Evolutionary conservation across 352 stramenopile genomes (phyloP).

Genomic region (Globisporangium viniferum): DNA sequence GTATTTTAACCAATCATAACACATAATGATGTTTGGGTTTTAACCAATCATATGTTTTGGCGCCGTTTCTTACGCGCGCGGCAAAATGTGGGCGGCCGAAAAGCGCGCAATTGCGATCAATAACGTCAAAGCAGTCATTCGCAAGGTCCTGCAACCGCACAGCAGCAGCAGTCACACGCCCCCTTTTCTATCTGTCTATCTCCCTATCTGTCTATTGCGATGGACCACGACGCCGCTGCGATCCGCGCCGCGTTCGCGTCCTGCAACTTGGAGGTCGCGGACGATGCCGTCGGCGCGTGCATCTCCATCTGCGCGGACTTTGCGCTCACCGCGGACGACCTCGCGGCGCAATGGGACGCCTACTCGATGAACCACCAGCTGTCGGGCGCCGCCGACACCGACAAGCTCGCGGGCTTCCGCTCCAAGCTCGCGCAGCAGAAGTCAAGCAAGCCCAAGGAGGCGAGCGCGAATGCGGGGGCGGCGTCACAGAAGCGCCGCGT

Average conservation of each 20-base stretch:
- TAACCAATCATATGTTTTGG: slow-evolving; percentile 34
- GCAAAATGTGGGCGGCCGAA: not conserved
- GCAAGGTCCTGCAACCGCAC: not conserved
- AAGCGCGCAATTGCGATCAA: not conserved
- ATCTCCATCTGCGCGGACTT: slow-evolving; percentile 76
- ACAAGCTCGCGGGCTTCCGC: slow-evolving; percentile 67
- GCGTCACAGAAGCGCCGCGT: slow-evolving; percentile 46
- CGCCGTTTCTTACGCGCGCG: slow-evolving; percentile 21
- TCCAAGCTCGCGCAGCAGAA: slow-evolving; percentile 66
- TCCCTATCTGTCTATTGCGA: slow-evolving; percentile 8
- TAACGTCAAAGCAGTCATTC: not conserved
- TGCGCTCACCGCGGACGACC: slow-evolving; percentile 66
- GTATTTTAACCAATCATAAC: slow-evolving; percentile 3
- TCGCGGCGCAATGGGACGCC: slow-evolving; percentile 79
- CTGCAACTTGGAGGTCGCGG: slow-evolving; percentile 70
- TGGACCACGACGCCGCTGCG: slow-evolving; percentile 53
- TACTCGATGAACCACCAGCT: slow-evolving; percentile 87
- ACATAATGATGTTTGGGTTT: not conserved
- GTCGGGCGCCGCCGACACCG: slow-evolving; percentile 42
- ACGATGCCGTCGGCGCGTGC: slow-evolving; percentile 65
- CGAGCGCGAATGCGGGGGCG: not conserved
- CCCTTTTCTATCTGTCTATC: not conserved
- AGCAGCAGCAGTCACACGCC: not conserved
- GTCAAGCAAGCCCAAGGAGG: slow-evolving; percentile 37
- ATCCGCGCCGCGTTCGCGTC: slow-evolving; percentile 71